A percentile compares a stretch with the other conserved stretches of the same genome.
Evolutionary conservation across 805 yeast species (phyloP).

Genomic region (Kodamaea lidongshanica): DNA sequence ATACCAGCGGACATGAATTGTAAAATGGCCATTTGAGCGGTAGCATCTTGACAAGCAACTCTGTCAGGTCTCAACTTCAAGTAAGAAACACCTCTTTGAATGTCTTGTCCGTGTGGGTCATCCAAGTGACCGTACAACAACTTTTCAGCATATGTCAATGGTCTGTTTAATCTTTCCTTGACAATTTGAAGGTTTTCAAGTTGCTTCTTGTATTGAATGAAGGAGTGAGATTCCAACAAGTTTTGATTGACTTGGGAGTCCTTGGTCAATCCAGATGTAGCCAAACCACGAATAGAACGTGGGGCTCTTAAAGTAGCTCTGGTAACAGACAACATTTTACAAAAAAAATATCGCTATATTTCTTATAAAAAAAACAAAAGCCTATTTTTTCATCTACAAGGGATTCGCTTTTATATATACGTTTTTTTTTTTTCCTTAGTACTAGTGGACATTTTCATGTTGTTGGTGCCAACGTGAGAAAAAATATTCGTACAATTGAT

Average conservation of each 20-base stretch:
- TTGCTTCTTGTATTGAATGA: conserved; percentile 87
- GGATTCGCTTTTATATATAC: conserved; percentile 6
- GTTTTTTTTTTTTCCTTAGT: too few relatives aligned
- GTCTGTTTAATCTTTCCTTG: conserved; percentile 74
- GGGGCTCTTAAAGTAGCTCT: conserved; percentile 31
- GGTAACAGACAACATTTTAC: conserved; percentile 38
- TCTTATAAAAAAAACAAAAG: too few relatives aligned
- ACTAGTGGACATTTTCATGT: too few relatives aligned
- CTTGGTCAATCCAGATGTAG: conserved; percentile 47
- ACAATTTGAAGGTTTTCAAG: conserved; percentile 83
- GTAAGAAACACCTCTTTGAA: conserved; percentile 83
- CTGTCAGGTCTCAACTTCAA: conserved; percentile 94
- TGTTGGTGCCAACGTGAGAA: too few relatives aligned
- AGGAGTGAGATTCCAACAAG: conserved; percentile 75
- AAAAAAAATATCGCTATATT: too few relatives aligned
- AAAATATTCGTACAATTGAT: too few relatives aligned
- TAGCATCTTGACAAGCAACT: conserved; percentile 98
- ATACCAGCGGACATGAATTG: conserved; percentile 96
- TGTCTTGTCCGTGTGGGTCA: conserved; percentile 82
- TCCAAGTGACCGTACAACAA: conserved; percentile 91
- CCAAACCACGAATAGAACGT: conserved; percentile 41
- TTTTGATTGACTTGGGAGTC: conserved; percentile 78
- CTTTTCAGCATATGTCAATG: conserved; percentile 93
- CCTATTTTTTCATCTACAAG: too few relatives aligned
- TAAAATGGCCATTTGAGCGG: conserved; percentile 96